Evolutionary conservation across 2,329 filamentous ascomycete genomes (phyloP), one percentile per base, ranked within the genome.

Genomic region (Apiospora aurea): DNA sequence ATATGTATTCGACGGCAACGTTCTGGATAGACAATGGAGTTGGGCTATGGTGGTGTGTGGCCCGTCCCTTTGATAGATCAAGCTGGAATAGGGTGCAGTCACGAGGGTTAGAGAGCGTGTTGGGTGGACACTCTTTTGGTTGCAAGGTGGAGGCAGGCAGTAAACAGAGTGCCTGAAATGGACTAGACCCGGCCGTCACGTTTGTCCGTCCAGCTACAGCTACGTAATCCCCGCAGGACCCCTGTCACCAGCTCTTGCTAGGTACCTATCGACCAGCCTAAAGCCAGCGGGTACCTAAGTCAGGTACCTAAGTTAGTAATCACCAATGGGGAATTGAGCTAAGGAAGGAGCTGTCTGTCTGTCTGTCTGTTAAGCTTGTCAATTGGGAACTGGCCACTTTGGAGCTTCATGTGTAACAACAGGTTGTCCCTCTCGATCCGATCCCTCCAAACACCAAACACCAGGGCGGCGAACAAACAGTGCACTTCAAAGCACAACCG

Each of bases 401-500:
- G 67, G 46, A 68, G 43, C 67, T 68, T 68, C 43, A 68, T n/a
- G 26, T 41, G 57, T 64, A 41, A 64, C 57, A 64, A 64, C 57
- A 64, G 57, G 57, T 64, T 64, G 57, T 64, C 57, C 57, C 18
- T 64, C 57, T 64, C 57, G 57, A 64, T 41, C 57, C 57, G 57
- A 64, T 64, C 24, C 34, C 57, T 21, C 41, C 57, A 5, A 21
- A 64, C 14, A 34, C 41, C 4, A 34, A 64, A 64, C 57, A 64
- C 34, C 34, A 38, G 57, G 57, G 57, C 57, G 57, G 57, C 57
- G 29, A 64, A 41, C 57, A 13, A 13, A 26, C 44, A 68, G 41
- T 44, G 49, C 70, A 57, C 71, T 38, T 10, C 41, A 64, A 38
- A 38, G 18, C 67, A 41, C 72, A 67, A 70, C 70, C 66, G 70